Evolutionary conservation across 768 basidiomycete species (phyloP).

Genomic region (Psilocybe cubensis): DNA sequence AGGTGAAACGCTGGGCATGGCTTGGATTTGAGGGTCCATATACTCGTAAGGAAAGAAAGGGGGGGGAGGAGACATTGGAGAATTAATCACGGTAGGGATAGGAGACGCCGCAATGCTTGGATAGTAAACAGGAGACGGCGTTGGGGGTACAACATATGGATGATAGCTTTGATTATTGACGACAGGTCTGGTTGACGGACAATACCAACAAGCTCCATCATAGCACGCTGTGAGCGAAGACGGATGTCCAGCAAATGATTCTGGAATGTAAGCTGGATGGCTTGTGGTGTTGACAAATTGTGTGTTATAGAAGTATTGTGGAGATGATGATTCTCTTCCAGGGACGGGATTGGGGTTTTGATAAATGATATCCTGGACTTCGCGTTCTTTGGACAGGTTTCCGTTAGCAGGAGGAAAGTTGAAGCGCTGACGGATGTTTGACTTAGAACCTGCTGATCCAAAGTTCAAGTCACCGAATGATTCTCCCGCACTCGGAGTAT

Average conservation of each 20-base stretch:
- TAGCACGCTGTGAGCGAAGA: slow-evolving; percentile 7
- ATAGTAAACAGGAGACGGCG: slow-evolving; percentile 9
- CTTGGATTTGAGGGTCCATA: slow-evolving; percentile 15
- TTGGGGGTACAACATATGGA: slow-evolving; percentile 10
- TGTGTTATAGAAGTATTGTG: slow-evolving; percentile 39
- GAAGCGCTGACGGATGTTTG: slow-evolving; percentile 39
- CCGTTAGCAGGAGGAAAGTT: slow-evolving; percentile 24
- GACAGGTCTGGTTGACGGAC: slow-evolving; percentile 28
- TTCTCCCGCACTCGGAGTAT: slow-evolving; percentile 17
- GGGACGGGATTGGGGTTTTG: background rate
- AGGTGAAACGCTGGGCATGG: slow-evolving; percentile 1
- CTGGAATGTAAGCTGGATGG: background rate
- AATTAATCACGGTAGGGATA: slow-evolving; percentile 8
- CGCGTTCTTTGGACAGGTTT: slow-evolving; percentile 18
- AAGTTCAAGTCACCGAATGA: slow-evolving; percentile 24
- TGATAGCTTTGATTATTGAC: slow-evolving; percentile 3
- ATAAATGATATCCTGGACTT: background rate
- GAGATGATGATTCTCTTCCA: slow-evolving; percentile 29
- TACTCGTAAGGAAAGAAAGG: slow-evolving; percentile 14
- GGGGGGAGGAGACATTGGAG: slow-evolving; percentile 1
- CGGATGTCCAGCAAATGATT: background rate
- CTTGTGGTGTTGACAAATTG: slow-evolving; percentile 8
- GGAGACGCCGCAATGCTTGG: slow-evolving; percentile 4
- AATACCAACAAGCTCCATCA: slow-evolving; percentile 28
- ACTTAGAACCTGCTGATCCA: slow-evolving; percentile 33